phyloP scores from a whole-genome alignment of 139 green algal genomes.

The Eudorina sp. region DNA sequence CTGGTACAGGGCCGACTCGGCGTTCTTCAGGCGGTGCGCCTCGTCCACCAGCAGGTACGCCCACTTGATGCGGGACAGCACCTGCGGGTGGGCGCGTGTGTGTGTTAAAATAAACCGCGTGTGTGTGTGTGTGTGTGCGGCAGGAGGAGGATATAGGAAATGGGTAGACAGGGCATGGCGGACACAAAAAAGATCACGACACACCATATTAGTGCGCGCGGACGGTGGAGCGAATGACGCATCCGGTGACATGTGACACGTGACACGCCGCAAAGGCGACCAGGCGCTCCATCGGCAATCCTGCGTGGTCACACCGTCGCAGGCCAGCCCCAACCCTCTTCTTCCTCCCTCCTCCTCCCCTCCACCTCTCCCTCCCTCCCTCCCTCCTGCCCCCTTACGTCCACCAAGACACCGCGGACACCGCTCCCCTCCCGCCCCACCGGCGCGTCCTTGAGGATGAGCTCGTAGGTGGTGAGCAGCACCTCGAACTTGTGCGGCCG shows the following conservation, averaged over 20 bases:
- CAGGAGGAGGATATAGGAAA: too few relatives aligned
- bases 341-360: neutral
- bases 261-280: too few relatives aligned
- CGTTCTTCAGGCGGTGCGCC: slow-evolving; percentile 92
- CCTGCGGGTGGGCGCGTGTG: slow-evolving; percentile 1
- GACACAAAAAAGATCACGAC: too few relatives aligned
- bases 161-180: too few relatives aligned
- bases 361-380: neutral
- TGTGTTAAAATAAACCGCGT: too few relatives aligned
- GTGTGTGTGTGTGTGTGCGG: too few relatives aligned
- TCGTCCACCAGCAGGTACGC: slow-evolving; percentile 92
- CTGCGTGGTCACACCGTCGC: too few relatives aligned
- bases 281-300: too few relatives aligned
- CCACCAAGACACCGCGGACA: neutral
- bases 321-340: too few relatives aligned
- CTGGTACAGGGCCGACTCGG: slow-evolving; percentile 89
- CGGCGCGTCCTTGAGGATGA: slow-evolving; percentile 89
- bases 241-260: too few relatives aligned
- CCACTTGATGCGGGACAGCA: slow-evolving; percentile 77
- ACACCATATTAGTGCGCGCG: too few relatives aligned
- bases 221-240: too few relatives aligned
- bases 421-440: neutral
- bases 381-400: neutral
- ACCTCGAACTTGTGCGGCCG: slow-evolving; percentile 79
- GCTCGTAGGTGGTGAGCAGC: slow-evolving; percentile 94